phyloP scores from a whole-genome alignment of 495 filamentous ascomycete species.

The Aspergillus affinis region DNA sequence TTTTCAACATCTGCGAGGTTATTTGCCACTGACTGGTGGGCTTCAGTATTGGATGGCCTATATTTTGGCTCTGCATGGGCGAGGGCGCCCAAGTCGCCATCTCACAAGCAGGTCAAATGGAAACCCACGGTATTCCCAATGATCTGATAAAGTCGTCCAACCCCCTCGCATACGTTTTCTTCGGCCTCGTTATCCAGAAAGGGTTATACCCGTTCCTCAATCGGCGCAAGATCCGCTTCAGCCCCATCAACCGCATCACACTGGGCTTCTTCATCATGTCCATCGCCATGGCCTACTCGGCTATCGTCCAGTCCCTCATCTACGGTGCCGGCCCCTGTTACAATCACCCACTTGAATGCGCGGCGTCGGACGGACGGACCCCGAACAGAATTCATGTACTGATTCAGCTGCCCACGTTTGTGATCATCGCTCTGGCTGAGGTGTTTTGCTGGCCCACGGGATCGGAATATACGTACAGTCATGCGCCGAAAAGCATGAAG shows the following conservation, averaged over 20 bases:
- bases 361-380: conserved; percentile 18
- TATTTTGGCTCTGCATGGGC: conserved; percentile 30
- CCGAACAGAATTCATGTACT: conserved; percentile 50
- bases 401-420: conserved; percentile 56
- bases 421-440: conserved; percentile 57
- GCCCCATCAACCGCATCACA: conserved; percentile 52
- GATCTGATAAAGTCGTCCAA: neutral
- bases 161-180: neutral
- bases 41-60: conserved; percentile 23
- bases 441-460: conserved; percentile 55
- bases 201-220: conserved; percentile 45
- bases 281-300: conserved; percentile 48
- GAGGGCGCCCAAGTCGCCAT: conserved; percentile 51
- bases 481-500: conserved; percentile 34
- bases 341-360: conserved; percentile 41
- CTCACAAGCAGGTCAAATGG: conserved; percentile 55
- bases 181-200: conserved; percentile 43
- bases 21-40: neutral
- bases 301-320: conserved; percentile 43
- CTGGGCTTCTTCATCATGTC: conserved; percentile 45
- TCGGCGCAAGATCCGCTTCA: conserved; percentile 36
- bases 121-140: conserved; percentile 21
- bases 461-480: conserved; percentile 45
- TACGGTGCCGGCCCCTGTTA: conserved; percentile 49
- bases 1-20: neutral